Base-by-base conservation (phyloP, 169 alveolate species). In the Eimeria praecox region DNA sequence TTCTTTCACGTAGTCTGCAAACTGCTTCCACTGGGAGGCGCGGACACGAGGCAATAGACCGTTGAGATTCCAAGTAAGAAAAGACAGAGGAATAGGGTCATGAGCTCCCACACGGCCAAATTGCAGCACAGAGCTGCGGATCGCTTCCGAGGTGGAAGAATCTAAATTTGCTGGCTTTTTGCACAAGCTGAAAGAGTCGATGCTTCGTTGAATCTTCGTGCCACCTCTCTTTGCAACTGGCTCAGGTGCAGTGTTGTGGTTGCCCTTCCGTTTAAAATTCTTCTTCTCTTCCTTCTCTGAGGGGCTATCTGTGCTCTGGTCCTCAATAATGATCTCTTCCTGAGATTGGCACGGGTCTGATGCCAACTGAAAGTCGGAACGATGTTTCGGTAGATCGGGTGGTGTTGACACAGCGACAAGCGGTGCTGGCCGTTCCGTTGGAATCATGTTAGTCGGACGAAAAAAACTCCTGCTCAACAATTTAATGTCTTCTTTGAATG, bases 11-110 rank as follows among this genome's bases (percentile, higher is more conserved):
- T 75, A 75, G n/a, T 33, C 46, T 75, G 86, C 86, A 40, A 75
- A 75, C 56, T 75, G 86, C 49, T 8, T 27, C 86, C 86, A 75
- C 86, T 75, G 86, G 30, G 86, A 75, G 56, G 86, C 86, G 56
- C 86, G 46, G 18, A 75, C 49, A 12, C 86, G 46, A 38, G 86
- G 86, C 54, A 75, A 10, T 24, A 75, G 27, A 1, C 86, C 86
- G 46, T 75, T 75, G 56, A 35, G 9, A 20, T 75, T 75, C 86
- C 86, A 75, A 40, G 86, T 75, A 52, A 75, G 86, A 42, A 75
- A 75, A n/a, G 86, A 75, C 9, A 75, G 35, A 52, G 86, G 86
- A 38, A 35, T 33, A 6, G 86, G 86, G 54, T 75, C 86, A 4
- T 8, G 52, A 33, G 54, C 86, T 14, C 9, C 12, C 52, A 75